Percentiles rank a stretch among this genome's conserved stretches.
Evolutionary conservation across 768 basidiomycete genomes (phyloP).

Genomic region (Mrakia gelida): DNA sequence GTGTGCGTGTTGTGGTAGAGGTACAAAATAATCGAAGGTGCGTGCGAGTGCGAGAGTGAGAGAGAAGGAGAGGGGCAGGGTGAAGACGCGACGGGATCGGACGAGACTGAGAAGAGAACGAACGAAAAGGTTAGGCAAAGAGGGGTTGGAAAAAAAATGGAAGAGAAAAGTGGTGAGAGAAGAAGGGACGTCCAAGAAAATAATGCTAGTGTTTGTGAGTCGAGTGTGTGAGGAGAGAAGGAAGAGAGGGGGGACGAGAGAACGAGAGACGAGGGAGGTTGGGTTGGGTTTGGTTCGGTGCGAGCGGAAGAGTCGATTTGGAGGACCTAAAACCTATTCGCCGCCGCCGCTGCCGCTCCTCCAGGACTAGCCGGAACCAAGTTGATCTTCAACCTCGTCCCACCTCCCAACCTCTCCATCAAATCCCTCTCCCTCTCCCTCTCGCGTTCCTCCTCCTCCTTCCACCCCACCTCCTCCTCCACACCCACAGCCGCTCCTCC

Average conservation of each 20-base stretch:
- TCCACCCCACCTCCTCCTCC: background rate
- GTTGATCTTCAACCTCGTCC: background rate
- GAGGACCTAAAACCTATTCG: background rate
- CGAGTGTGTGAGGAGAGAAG: background rate
- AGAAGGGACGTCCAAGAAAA: background rate
- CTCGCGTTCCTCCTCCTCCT: background rate
- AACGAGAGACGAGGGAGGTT: too few relatives aligned
- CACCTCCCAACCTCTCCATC: background rate
- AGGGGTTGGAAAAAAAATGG: background rate
- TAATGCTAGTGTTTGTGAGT: background rate
- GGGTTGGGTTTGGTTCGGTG: too few relatives aligned
- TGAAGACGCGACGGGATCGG: background rate
- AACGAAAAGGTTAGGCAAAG: background rate
- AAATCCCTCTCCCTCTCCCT: background rate
- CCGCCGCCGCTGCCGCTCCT: background rate
- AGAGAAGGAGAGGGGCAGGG: background rate
- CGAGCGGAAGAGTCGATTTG: too few relatives aligned
- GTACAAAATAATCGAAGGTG: background rate
- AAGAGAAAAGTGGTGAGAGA: background rate
- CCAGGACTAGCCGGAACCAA: conserved; percentile 3
- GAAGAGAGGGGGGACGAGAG: background rate
- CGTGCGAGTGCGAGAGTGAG: background rate
- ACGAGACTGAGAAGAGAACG: background rate
- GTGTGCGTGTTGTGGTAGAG: too few relatives aligned
- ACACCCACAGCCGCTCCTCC: background rate